Conservation (phyloP, 305 asterid species). For the Ajuga reptans region DNA sequence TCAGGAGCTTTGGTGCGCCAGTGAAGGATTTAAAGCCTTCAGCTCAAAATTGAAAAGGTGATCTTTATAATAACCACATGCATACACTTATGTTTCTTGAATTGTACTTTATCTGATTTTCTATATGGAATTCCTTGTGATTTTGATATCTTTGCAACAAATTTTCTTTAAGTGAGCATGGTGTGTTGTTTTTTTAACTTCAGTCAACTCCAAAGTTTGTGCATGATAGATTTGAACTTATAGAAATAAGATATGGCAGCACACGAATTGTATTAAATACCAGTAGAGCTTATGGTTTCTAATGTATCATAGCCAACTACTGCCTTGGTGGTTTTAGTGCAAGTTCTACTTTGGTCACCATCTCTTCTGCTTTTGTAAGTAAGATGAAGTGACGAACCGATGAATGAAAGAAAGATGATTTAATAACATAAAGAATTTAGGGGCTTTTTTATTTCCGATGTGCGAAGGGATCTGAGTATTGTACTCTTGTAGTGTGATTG, state of each 20-base stretch:
- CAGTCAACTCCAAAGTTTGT: constrained; percentile 14
- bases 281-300: background rate
- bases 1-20: constrained; percentile 98
- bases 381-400: constrained; percentile 1
- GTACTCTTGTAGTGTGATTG: too few relatives aligned
- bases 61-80: constrained; percentile 7
- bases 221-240: constrained; percentile 12
- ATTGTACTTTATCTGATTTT: background rate
- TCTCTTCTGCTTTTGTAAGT: background rate
- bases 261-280: background rate
- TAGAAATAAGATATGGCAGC: constrained; percentile 1
- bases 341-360: background rate
- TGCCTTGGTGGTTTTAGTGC: background rate
- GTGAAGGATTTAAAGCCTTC: constrained; percentile 93
- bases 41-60: constrained; percentile 88
- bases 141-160: constrained; percentile 11
- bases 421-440: too few relatives aligned
- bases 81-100: background rate
- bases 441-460: too few relatives aligned
- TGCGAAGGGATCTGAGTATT: too few relatives aligned
- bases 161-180: constrained; percentile 4
- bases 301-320: background rate
- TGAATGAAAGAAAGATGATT: constrained; percentile 1
- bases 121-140: constrained; percentile 13
- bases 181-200: background rate